Evolutionary conservation across 306 rosid genomes (phyloP).

Genomic region (Canavalia ensiformis): DNA sequence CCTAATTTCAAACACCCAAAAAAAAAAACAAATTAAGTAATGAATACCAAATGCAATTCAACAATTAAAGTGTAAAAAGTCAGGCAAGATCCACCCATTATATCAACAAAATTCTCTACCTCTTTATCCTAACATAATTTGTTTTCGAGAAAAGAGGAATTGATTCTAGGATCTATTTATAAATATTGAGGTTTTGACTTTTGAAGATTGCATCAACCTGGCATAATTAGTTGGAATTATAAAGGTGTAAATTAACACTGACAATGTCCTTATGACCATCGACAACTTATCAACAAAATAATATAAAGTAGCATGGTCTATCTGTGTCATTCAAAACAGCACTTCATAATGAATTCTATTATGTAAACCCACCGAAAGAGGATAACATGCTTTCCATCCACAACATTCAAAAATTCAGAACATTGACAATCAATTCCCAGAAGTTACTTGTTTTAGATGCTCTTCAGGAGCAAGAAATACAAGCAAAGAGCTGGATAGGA

Average conservation of each 20-base stretch:
- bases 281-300: background rate
- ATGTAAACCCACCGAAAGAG: background rate
- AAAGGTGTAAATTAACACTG: constrained; percentile 6
- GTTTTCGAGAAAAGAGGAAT: background rate
- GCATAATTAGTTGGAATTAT: constrained; percentile 1
- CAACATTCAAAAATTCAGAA: background rate
- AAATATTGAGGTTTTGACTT: constrained; percentile 4
- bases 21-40: background rate
- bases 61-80: constrained; percentile 5
- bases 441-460: background rate
- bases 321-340: background rate
- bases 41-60: background rate
- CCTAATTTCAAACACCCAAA: constrained; percentile 3
- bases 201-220: background rate
- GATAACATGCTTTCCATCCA: background rate
- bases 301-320: background rate
- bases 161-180: background rate
- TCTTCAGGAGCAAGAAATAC: background rate
- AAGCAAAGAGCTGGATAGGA: background rate
- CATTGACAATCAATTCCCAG: background rate
- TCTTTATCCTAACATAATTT: constrained; percentile 13
- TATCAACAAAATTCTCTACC: background rate
- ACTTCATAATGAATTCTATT: constrained; percentile 6
- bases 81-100: background rate
- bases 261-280: background rate